Evolutionary conservation across 1,139 yeast genomes (phyloP).

Genomic region (Sugiyamaella pinicola): DNA sequence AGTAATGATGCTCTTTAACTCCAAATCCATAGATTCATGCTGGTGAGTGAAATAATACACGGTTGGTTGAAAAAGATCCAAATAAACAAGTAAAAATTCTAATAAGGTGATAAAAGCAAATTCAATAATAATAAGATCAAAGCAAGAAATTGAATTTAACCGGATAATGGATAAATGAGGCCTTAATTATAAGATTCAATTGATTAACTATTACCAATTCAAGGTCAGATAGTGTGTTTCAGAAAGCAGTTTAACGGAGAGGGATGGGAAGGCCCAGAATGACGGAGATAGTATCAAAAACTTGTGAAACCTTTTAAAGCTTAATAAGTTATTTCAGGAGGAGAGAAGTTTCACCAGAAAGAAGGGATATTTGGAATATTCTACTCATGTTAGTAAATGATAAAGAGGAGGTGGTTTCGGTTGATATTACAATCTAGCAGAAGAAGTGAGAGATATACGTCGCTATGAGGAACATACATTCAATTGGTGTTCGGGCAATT

Average conservation of each 20-base stretch:
- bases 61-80: not conserved
- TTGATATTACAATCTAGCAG: slow-evolving; percentile 4
- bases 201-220: not conserved
- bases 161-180: slow-evolving; percentile 1
- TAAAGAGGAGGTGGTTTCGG: too few species aligned
- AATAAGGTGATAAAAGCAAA: not conserved
- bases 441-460: not conserved
- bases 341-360: slow-evolving; percentile 6
- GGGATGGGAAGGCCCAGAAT: not conserved
- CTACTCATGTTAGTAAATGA: slow-evolving; percentile 14
- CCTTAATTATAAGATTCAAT: slow-evolving; percentile 4
- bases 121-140: not conserved
- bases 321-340: slow-evolving; percentile 7
- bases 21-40: slow-evolving; percentile 5
- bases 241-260: not conserved
- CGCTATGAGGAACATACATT: not conserved
- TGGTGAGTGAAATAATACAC: slow-evolving; percentile 15
- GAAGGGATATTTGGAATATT: slow-evolving; percentile 2
- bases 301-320: not conserved
- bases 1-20: slow-evolving; percentile 1
- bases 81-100: not conserved
- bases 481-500: too few species aligned
- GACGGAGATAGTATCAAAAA: not conserved
- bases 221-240: not conserved
- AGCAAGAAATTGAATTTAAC: not conserved